Evolutionary conservation across 1,284 basidiomycete genomes (phyloP), one percentile per base, ranked within the genome.

Genomic region (Ganoderma meredithae): DNA sequence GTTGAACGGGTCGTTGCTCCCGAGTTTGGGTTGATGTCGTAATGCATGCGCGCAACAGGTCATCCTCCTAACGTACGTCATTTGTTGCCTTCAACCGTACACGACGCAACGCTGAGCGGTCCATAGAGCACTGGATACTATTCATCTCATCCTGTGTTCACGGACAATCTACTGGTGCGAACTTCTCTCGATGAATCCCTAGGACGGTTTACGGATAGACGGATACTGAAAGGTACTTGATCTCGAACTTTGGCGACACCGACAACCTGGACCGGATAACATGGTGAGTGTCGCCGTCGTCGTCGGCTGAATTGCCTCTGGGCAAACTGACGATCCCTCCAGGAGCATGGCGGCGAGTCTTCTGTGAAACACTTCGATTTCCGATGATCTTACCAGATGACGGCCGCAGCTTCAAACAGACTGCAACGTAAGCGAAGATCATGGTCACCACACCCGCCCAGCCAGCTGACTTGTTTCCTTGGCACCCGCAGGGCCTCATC

Each of bases 291-390:
- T 47, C 43, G 5, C 53, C 17, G 10, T 61, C 39, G 10, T 61
- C 39, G 52, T 27, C 10, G 8, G 36, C 36, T 39, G 36, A 39
- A 8, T 31, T 60, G 10, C 15, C 22, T 4, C 31, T 19, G 36
- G 43, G 27, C 59, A 31, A 3, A 52, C 22, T 60, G 36, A 49
- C 22, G 6, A 41, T 56, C 15, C 7, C 27, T 31, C 13, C 41
- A 77, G 75, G 77, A 77, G 74, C 58, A 76, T 79, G 77, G 74
- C 73, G 25, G 77, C 75, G 19, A 63, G 62, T 59, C 19, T 39
- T 39, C 22, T 39, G 12, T 47, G 61, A 27, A 40, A 52, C 44
- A 19, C 31, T 63, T 55, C 27, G 49, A 22, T 52, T n/a, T 63
- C 22, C 15, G 19, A 40, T 8, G 17, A 33, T 31, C 40, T 44